Base-by-base conservation (phyloP, 495 filamentous ascomycete species). In the Margaritispora aquatica region DNA sequence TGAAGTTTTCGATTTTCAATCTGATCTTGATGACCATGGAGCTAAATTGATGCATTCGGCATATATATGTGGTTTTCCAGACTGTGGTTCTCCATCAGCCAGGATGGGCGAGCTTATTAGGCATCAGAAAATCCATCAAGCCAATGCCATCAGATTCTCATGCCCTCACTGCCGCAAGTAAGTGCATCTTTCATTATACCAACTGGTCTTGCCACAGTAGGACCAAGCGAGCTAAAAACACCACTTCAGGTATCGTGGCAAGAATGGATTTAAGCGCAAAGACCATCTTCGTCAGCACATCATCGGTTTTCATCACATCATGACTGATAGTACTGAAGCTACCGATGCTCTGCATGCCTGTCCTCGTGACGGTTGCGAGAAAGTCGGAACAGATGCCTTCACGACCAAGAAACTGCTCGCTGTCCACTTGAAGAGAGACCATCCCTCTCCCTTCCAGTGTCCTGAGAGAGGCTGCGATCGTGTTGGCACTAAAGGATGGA, bases 261-360 rank as follows among this genome's bases (percentile, higher is more conserved):
- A 61, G 13, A 64, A 73, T 17, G 70, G 66, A 9, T 75, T 76
- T 54, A 70, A 66, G 36, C 71, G 73, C 41, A 68, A 62, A 22
- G 73, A 76, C 55, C 71, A 76, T 53, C 64, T 73, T 10, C 51
- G 59, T n/a, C 72, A 75, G 31, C 73, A 75, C 54, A 61, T 76
- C 21, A 29, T 47, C 0, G 64, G 65, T 2, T 75, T 73, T 51
- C 74, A 77, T 52, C 65, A 71, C 46, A 64, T 65, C 26, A 57
- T 65, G 11, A 22, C 17, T 0, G 47, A 36, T 51, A 23, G 67
- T n/a, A 21, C 17, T 4, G 55, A 51, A 36, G 24, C 27, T 20
- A n/a, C 48, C 2, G 21, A 38, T 29, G 2, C 19, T 22, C 1
- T 26, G 0, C 19, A 26, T 34, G 29, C 9, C 20, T 61, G 59